Base-by-base conservation (phyloP, 169 alveolate genomes). In the Plasmodium ovale region DNA sequence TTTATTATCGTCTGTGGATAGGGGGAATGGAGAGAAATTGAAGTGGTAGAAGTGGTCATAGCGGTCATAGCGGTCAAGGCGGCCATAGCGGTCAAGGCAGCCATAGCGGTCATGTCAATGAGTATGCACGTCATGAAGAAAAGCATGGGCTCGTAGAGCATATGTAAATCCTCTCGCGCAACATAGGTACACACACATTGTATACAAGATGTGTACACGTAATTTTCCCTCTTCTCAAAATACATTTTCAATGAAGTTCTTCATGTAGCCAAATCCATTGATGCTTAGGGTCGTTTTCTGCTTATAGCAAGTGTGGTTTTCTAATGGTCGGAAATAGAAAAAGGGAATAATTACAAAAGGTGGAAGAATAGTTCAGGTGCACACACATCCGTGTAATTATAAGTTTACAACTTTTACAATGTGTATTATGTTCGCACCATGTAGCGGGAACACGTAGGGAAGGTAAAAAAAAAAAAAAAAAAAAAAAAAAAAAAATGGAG, bases 241-340 rank as follows among this genome's bases (percentile, higher is more conserved):
- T 39, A 72, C 87, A 42, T 62, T 59, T 53, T 72, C 87, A 29
- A 72, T 19, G 10, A 72, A 44, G 9, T 25, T 72, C 35, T 72
- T 72, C 87, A 72, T 72, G 47, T 72, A 72, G 0, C 87, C 72
- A n/a, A 72, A 27, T 14, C 87, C 87, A 16, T 56, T 72, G 14
- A 72, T 72, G 27, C 58, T 62, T 47, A 72, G 16, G 1, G 70
- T 56, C 27, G 87, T 72, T 19, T 27, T 56, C 21, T 72, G 87
- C 49, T 72, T 72, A 47, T 72, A 72, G 19, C 35, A 49, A 3
- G 87, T 72, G 25, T 72, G 51, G 21, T 16, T 72, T 23, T 56
- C 87, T 72, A 44, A n/a, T n/a, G 19, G 49, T 7, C 5, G 47
- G 33, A 53, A 53, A 67, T 0, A 37, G 29, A 60, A 35, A 14